Conservation (phyloP, 192 early-diverging fungal species). For the Dissophora globulifera region DNA sequence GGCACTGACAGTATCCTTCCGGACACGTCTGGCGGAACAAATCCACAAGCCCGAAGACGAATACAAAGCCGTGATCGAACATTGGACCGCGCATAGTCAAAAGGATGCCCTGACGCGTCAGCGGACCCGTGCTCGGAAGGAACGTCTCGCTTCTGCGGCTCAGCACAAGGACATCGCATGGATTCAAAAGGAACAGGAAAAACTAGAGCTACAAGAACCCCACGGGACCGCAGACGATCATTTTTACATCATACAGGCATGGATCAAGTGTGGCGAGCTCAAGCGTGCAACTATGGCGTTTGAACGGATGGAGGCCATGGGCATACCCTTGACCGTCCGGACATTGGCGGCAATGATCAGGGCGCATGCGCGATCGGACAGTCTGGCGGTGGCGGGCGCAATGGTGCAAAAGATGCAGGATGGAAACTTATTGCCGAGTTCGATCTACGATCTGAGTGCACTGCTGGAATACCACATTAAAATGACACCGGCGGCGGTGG, state of each 20-base stretch:
- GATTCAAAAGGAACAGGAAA: conserved; percentile 46
- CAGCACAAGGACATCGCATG: conserved; percentile 41
- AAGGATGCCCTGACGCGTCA: conserved; percentile 29
- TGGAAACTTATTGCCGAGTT: conserved; percentile 16
- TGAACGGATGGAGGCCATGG: conserved; percentile 34
- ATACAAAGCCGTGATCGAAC: conserved; percentile 49
- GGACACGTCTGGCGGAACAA: conserved; percentile 46
- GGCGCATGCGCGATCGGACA: conserved; percentile 32
- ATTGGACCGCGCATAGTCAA: conserved; percentile 47
- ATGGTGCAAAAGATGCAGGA: conserved; percentile 48
- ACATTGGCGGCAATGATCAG: conserved; percentile 40
- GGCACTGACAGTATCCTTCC: conserved; percentile 47
- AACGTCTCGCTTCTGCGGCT: conserved; percentile 23
- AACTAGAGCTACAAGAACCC: conserved; percentile 25
- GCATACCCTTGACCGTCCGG: conserved; percentile 12
- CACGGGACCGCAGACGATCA: conserved; percentile 33
- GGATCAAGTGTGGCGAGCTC: conserved; percentile 46
- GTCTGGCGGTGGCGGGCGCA: conserved; percentile 29
- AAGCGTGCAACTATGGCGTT: conserved; percentile 47
- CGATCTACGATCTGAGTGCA: conserved; percentile 40
- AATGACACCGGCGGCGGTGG: conserved; percentile 15
- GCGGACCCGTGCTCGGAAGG: conserved; percentile 35
- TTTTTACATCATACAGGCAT: conserved; percentile 48
- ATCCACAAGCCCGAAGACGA: conserved; percentile 47
- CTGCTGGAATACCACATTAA: conserved; percentile 47